phyloP scores from a whole-genome alignment of 1,284 basidiomycete species.

The Lignosus rhinocerotis region DNA sequence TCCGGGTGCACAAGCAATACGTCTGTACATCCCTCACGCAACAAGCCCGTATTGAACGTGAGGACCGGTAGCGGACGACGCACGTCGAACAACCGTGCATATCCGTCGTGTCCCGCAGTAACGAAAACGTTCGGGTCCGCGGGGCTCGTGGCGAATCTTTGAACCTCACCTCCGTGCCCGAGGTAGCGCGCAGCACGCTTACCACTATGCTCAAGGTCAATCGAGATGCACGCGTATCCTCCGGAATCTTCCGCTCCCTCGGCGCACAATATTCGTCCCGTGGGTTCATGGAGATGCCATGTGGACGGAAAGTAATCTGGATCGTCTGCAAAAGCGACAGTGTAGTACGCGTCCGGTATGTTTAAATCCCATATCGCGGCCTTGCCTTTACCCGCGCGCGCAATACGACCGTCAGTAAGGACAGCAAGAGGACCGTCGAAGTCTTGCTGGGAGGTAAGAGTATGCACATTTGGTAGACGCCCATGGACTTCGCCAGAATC shows the following conservation, averaged over 20 bases:
- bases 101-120: conserved; percentile 40
- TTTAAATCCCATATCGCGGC: conserved; percentile 12
- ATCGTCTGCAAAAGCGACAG: conserved; percentile 29
- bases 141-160: conserved; percentile 34
- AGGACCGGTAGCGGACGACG: conserved; percentile 30
- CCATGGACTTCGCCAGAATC: background rate
- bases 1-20: conserved; percentile 28
- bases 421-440: conserved; percentile 34
- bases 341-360: background rate
- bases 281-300: conserved; percentile 34
- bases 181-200: conserved; percentile 35
- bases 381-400: conserved; percentile 33
- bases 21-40: conserved; percentile 14
- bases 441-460: conserved; percentile 28
- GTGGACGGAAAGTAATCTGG: conserved; percentile 21
- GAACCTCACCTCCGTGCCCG: conserved; percentile 38
- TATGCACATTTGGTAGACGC: conserved; percentile 28
- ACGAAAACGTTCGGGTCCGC: conserved; percentile 39
- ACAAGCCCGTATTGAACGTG: conserved; percentile 26
- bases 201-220: conserved; percentile 36
- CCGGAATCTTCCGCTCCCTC: background rate
- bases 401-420: conserved; percentile 29
- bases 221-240: conserved; percentile 26
- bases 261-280: conserved; percentile 30
- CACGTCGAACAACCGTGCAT: conserved; percentile 40